Conservation (phyloP, 805 yeast species). For the Cyberlindnera mycetangii region DNA sequence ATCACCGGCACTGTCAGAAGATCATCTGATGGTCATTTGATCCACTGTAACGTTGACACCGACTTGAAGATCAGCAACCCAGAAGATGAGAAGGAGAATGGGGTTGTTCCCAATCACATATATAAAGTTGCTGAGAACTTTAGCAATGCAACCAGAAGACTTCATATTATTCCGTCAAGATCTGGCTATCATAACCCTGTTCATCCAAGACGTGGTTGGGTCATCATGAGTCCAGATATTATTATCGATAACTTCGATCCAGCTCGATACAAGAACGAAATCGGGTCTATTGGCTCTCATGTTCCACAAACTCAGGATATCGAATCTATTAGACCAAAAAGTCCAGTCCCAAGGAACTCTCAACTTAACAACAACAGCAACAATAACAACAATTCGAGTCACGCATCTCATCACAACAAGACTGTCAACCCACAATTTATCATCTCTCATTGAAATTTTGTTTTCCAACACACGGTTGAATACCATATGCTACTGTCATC, state of each 20-base stretch:
- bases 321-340: conserved; percentile 78
- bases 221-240: conserved; percentile 80
- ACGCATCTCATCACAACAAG: neutral
- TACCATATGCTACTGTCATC: neutral
- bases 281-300: conserved; percentile 44
- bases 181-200: conserved; percentile 65
- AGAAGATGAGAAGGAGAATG: conserved; percentile 31
- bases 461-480: too few relatives aligned
- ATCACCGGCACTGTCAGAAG: conserved; percentile 92
- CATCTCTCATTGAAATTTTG: neutral
- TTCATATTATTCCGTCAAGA: conserved; percentile 79
- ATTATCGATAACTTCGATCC: conserved; percentile 67
- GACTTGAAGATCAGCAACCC: conserved; percentile 71
- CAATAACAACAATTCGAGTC: neutral
- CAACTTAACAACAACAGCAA: conserved; percentile 4
- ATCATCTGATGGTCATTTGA: conserved; percentile 76
- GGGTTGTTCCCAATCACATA: conserved; percentile 68
- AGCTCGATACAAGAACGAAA: conserved; percentile 41
- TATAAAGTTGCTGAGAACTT: conserved; percentile 88
- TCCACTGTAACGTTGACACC: conserved; percentile 90
- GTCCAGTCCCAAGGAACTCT: conserved; percentile 46
- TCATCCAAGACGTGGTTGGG: conserved; percentile 84
- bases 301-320: conserved; percentile 72
- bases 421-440: neutral
- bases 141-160: conserved; percentile 72